Evolutionary conservation across 225 moss, liverwort and hornwort genomes (phyloP), one percentile per base, ranked within the genome.

Genomic region (Pleurozium schreberi): DNA sequence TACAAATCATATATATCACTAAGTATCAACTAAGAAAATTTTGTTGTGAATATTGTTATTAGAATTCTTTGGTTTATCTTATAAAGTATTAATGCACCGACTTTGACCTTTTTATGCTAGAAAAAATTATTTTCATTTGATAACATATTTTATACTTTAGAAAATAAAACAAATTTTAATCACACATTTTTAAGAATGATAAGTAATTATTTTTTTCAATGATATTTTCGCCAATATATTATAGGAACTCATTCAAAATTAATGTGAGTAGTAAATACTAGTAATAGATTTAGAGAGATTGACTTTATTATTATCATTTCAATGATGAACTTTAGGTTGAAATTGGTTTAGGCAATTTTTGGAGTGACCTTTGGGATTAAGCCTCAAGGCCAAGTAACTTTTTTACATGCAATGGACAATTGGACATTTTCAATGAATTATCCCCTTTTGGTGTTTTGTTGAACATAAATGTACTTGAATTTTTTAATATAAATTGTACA

Each of bases 11-110:
- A 36, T 33, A 10, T 19, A 18, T 25, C 5, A 26, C 6, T 1
- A 63, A 31, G 15, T 15, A 33, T 31, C 6, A 14, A 1, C 9
- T 15, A 70, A 15, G 3, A 8, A 1, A 42, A 3, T 43, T 71
- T 5, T 3, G 5, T 27, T 2, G 0, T 27, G 27, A 27, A 26
- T 3, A 43, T 10, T 6, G 2, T 43, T 2, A 17, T 0, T 27
- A 0, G 5, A 71, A 28, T 43, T 3, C 43, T 9, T 28, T 43
- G 6, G 10, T 28, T 40, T 2, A 15, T 9, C 2, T 43, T 17
- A 9, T 16, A 16, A 16, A 43, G n/a, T 1, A 1, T 27, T 69
- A 40, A 3, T 4, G 40, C 25, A 14, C 2, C 8, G 14, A 40
- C 25, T 40, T 69, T 40, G 25, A 69, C 23, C 40, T 40, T 40